These are phyloP conservation scores for Chalciporus piperatoides DNA, from an alignment of 1,284 basidiomycete species.

Conservation along the genomic window DNA sequence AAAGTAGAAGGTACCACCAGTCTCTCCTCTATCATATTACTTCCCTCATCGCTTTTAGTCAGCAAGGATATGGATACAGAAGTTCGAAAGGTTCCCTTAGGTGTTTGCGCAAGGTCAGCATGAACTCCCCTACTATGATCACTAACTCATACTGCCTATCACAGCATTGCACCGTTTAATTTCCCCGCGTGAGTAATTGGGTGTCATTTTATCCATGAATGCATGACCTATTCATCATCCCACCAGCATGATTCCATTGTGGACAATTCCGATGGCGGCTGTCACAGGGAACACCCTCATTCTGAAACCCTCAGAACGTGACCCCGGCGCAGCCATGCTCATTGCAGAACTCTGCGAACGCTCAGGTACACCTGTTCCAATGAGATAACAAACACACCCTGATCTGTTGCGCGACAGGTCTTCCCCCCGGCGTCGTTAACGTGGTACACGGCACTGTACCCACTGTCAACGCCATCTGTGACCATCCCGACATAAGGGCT, in stretches of 20 bases:
- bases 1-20: constrained; percentile 75
- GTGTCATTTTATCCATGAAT: neutral
- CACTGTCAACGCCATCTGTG: constrained; percentile 93
- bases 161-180: constrained; percentile 87
- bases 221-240: constrained; percentile 10
- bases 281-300: constrained; percentile 95
- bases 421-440: constrained; percentile 80
- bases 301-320: constrained; percentile 94
- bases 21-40: neutral
- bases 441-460: constrained; percentile 87
- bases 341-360: constrained; percentile 91
- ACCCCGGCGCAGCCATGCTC: constrained; percentile 96
- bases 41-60: constrained; percentile 44
- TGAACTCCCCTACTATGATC: neutral
- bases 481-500: constrained; percentile 87
- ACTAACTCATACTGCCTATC: constrained; percentile 7
- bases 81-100: constrained; percentile 73
- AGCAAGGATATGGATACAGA: constrained; percentile 98
- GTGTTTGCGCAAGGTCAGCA: constrained; percentile 68
- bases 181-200: constrained; percentile 72
- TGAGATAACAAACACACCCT: neutral
- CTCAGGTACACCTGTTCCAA: constrained; percentile 49
- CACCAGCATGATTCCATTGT: constrained; percentile 90
- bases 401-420: constrained; percentile 42
- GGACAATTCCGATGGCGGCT: constrained; percentile 88